A percentile compares a stretch with the other conserved stretches of the same genome.
Evolutionary conservation across 345 rosid genomes (phyloP).

Genomic region (Camelina sativa): DNA sequence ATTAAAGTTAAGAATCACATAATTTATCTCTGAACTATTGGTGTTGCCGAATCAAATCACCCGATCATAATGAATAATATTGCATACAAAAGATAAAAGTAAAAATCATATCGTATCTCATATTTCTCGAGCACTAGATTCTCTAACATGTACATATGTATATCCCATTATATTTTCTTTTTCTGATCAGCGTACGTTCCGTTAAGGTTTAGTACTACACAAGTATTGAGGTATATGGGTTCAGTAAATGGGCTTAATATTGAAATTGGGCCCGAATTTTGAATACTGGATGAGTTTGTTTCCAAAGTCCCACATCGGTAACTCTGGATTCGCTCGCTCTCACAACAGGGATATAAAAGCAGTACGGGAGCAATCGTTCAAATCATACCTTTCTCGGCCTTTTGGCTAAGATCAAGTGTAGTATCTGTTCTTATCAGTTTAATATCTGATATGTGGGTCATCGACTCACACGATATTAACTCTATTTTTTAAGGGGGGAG

Average conservation of each 20-base stretch:
- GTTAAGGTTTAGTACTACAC: no score
- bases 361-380: conserved; percentile 43
- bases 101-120: no score
- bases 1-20: no score
- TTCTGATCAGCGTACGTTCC: no score
- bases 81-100: no score
- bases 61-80: no score
- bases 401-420: conserved; percentile 78
- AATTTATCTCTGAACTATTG: no score
- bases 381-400: conserved; percentile 67
- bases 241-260: not conserved
- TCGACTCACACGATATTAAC: conserved; percentile 1
- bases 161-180: no score
- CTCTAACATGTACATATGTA: no score
- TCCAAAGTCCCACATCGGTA: not conserved
- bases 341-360: not conserved
- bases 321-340: not conserved
- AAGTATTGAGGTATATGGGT: no score
- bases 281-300: not conserved
- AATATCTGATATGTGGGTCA: conserved; percentile 22
- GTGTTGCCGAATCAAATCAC: no score
- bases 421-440: conserved; percentile 64
- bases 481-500: conserved; percentile 3
- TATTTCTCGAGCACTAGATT: no score
- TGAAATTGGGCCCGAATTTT: not conserved